Evolutionary conservation across 2,329 filamentous ascomycete genomes (phyloP).

Genomic region (Dactylonectria macrodidyma): DNA sequence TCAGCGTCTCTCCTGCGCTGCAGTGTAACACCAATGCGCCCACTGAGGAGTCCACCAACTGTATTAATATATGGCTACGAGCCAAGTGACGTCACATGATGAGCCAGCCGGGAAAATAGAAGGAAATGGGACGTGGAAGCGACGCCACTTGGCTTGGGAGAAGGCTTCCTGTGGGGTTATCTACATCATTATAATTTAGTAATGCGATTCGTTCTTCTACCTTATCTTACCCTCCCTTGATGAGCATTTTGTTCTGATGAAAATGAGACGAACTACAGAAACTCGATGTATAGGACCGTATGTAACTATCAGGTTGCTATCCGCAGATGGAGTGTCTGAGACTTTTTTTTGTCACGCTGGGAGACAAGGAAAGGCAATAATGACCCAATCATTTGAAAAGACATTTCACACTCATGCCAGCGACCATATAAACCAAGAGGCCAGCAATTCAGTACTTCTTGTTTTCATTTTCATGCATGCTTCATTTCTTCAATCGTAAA

Average conservation of each 20-base stretch:
- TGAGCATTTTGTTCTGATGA: neutral
- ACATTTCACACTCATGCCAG: neutral
- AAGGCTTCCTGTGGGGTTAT: slow-evolving; percentile 35
- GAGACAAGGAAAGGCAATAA: too few relatives aligned
- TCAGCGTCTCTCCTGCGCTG: slow-evolving; percentile 16
- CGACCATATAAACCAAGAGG: neutral
- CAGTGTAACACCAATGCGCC: slow-evolving; percentile 19
- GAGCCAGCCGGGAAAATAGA: slow-evolving; percentile 35
- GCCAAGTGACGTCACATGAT: slow-evolving; percentile 44
- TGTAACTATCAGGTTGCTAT: too few relatives aligned
- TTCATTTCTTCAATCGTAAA: neutral
- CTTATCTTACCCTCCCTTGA: too few relatives aligned
- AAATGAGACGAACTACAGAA: neutral
- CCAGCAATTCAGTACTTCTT: slow-evolving; percentile 1
- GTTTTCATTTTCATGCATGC: neutral
- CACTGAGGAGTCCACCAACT: slow-evolving; percentile 30
- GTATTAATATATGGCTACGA: slow-evolving; percentile 39
- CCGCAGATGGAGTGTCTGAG: too few relatives aligned
- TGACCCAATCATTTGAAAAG: neutral
- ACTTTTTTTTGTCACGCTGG: too few relatives aligned
- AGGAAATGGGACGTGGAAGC: slow-evolving; percentile 30
- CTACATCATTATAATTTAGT: slow-evolving; percentile 48
- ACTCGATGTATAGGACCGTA: too few relatives aligned
- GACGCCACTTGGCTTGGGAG: slow-evolving; percentile 41
- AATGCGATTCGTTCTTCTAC: slow-evolving; percentile 43